Conservation (phyloP, 148 eudicot species). For the Camellia japonica region DNA sequence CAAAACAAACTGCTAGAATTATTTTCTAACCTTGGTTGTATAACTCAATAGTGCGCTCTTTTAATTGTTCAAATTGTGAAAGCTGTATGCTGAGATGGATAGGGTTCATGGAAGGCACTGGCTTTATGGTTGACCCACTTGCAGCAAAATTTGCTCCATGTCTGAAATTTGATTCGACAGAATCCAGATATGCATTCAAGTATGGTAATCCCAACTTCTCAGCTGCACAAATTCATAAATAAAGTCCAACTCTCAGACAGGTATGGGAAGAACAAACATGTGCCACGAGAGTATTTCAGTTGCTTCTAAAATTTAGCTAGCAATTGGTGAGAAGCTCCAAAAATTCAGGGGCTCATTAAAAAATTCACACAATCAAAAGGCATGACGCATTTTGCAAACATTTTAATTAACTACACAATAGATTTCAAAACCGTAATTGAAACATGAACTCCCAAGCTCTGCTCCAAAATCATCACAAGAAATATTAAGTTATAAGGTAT, state of each 20-base stretch:
- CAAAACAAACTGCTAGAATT: too few species aligned
- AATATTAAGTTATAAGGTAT: too few species aligned
- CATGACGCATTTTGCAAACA: too few species aligned
- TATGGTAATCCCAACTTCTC: conserved; percentile 37
- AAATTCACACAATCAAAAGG: too few species aligned
- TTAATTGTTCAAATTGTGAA: conserved; percentile 38
- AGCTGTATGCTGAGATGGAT: conserved; percentile 36
- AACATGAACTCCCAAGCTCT: too few species aligned
- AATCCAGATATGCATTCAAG: conserved; percentile 40
- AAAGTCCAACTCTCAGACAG: neutral
- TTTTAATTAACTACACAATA: too few species aligned
- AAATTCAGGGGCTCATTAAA: too few species aligned
- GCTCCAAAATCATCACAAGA: too few species aligned
- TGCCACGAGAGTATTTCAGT: too few species aligned
- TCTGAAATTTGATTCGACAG: conserved; percentile 35
- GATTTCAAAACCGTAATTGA: too few species aligned
- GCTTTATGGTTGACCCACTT: conserved; percentile 35
- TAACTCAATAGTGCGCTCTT: conserved; percentile 24
- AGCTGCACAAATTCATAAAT: conserved; percentile 24
- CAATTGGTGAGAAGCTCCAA: too few species aligned
- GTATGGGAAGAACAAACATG: neutral
- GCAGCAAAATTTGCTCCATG: conserved; percentile 48
- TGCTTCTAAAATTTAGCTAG: too few species aligned
- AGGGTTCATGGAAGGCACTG: conserved; percentile 20
- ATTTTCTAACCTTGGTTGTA: conserved; percentile 24